Evolutionary conservation across 192 early-diverging fungal genomes (phyloP).

Genomic region (Coemansia sp.): DNA sequence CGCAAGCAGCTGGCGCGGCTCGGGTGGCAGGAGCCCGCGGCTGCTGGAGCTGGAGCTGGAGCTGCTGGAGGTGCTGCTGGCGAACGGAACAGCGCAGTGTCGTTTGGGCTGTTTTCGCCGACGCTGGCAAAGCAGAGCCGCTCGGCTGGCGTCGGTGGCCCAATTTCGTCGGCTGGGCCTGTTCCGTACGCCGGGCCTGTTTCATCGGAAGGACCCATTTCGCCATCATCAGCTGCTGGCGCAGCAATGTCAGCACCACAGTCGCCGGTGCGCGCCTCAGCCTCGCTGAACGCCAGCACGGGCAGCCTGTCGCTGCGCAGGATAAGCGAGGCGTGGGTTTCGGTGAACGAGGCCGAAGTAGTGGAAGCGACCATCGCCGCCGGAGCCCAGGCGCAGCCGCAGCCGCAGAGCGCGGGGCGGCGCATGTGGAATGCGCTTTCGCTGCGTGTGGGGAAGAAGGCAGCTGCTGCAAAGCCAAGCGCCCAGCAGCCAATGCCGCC

Average conservation of each 20-base stretch:
- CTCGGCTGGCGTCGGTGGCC: not conserved
- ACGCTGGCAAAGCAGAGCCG: not conserved
- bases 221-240: too few species aligned
- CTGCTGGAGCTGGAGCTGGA: not conserved
- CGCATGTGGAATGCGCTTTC: slow-evolving; percentile 18
- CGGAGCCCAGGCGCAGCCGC: not conserved
- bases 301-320: slow-evolving; percentile 1
- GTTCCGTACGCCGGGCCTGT: too few species aligned
- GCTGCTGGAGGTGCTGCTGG: not conserved
- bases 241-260: not conserved
- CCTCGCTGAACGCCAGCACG: not conserved
- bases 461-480: too few species aligned
- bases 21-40: slow-evolving; percentile 11
- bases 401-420: slow-evolving; percentile 8
- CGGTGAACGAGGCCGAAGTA: not conserved
- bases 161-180: too few species aligned
- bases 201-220: too few species aligned
- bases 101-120: slow-evolving; percentile 9
- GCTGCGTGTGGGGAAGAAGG: not conserved
- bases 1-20: slow-evolving; percentile 18
- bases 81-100: not conserved
- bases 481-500: not conserved
- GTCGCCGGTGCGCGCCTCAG: not conserved
- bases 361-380: not conserved
- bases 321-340: not conserved